These are phyloP conservation scores for Melanopsichium pennsylvanicum DNA, from an alignment of 1,284 basidiomycete species.

Conservation along the genomic window DNA sequence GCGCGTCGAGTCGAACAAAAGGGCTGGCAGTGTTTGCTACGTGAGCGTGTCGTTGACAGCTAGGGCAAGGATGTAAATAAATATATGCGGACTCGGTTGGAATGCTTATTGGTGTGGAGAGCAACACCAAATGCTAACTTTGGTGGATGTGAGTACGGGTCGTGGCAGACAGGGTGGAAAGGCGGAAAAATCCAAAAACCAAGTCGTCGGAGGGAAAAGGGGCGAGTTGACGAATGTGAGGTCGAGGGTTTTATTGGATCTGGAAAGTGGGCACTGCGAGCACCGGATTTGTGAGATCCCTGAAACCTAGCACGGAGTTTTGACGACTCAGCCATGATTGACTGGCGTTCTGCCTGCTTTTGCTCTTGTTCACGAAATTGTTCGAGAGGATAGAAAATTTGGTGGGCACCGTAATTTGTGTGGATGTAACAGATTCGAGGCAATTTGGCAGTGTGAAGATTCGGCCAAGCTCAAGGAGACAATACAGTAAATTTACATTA, in stretches of 20 bases:
- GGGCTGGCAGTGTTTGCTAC: too few relatives aligned
- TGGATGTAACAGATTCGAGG: constrained; percentile 20
- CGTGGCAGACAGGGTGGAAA: constrained; percentile 6
- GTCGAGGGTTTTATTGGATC: constrained; percentile 5
- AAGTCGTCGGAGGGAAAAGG: too few relatives aligned
- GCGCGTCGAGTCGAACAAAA: too few relatives aligned
- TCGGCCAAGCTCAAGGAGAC: too few relatives aligned
- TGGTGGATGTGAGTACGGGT: constrained; percentile 12
- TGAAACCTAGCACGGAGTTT: constrained; percentile 36
- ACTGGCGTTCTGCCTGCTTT: constrained; percentile 12
- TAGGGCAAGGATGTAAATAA: too few relatives aligned
- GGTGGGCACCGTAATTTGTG: constrained; percentile 2
- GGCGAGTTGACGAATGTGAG: constrained; percentile 11
- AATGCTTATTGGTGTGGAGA: too few relatives aligned
- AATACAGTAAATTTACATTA: too few relatives aligned
- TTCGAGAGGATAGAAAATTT: not conserved
- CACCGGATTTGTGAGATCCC: constrained; percentile 21
- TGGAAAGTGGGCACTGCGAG: not conserved
- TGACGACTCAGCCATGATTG: not conserved
- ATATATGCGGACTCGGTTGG: too few relatives aligned
- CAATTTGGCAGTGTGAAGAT: constrained; percentile 16
- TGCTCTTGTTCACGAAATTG: too few relatives aligned
- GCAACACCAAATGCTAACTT: not conserved
- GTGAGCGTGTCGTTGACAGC: too few relatives aligned
- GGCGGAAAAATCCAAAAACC: too few relatives aligned